phyloP scores from a whole-genome alignment of 2,329 filamentous ascomycete species.

The Emmonsia crescens region DNA sequence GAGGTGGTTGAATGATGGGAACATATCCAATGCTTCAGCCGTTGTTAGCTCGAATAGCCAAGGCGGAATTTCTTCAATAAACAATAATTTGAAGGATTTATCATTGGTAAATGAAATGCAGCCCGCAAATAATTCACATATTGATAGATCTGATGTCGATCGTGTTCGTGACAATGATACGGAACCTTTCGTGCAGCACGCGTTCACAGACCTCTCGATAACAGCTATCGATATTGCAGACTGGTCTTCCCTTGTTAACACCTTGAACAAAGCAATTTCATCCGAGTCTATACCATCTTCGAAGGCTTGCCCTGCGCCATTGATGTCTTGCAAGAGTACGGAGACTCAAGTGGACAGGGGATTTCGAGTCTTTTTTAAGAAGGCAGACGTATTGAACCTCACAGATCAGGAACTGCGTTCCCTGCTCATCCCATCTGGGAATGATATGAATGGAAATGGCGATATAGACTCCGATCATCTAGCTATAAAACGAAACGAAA shows the following conservation, averaged over 20 bases:
- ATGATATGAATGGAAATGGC: not conserved
- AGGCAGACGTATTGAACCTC: conserved; percentile 41
- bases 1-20: conserved; percentile 24
- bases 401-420: conserved; percentile 29
- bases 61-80: not conserved
- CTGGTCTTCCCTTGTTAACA: conserved; percentile 55
- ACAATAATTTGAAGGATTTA: not conserved
- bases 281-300: conserved; percentile 21
- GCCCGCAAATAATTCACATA: not conserved
- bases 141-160: not conserved
- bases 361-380: conserved; percentile 34
- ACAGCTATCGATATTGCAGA: conserved; percentile 71
- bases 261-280: conserved; percentile 47
- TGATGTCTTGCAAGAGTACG: conserved; percentile 11
- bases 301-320: conserved; percentile 21
- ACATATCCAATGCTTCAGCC: not conserved
- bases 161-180: not conserved
- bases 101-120: not conserved
- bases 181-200: not conserved
- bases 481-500: conserved; percentile 6
- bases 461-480: not conserved
- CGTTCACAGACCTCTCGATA: conserved; percentile 32
- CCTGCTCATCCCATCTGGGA: conserved; percentile 14
- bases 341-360: not conserved
- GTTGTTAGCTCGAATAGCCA: not conserved